Base-by-base conservation (phyloP, 257 asterid genomes). In the Paulownia fortunei region DNA sequence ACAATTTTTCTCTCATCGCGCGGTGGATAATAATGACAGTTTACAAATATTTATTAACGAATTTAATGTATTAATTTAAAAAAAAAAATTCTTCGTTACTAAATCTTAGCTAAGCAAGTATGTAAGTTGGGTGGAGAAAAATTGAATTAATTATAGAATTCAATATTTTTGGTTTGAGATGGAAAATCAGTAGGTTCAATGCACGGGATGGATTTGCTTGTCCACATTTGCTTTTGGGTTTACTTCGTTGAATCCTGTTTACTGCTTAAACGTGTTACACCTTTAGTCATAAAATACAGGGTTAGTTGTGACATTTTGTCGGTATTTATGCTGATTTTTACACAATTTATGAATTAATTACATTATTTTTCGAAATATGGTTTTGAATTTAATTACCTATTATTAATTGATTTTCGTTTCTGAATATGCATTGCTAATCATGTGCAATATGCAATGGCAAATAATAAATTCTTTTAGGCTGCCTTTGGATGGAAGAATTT, bases 221-320 rank as follows among this genome's bases (percentile, higher is more conserved):
- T 16, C 60, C 37, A 5, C 61, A 39, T n/a, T 76, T 52, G 56
- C 24, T 61, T 32, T 73, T 37, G 51, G 63, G 46, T 56, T 37
- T 8, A 39, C 56, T 69, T 78, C 46, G 63, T 69, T 77, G n/a
- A 42, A 27, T 58, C 51, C 42, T 32, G 76, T 77, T 56, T 47
- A 62, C 55, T 47, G 36, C 66, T 49, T 23, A 60, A 62, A 72
- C 61, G 74, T 71, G 78, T 16, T 24, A 37, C 74, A 79, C 82
- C 63, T 58, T 47, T 58, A 47, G 63, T 16, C 41, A 69, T 3
- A 46, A 69, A 42, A 15, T 9, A 21, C 39, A 66, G 3, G 24
- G 5, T 60, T 60, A 26, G 21, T 10, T 60, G 41, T 60, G 18
- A 0, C 39, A 27, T 60, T 60, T 26, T 60, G 41, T 27, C 21